Evolutionary conservation across 2,329 filamentous ascomycete species (phyloP).

Genomic region (Aureobasidium mangrovei): DNA sequence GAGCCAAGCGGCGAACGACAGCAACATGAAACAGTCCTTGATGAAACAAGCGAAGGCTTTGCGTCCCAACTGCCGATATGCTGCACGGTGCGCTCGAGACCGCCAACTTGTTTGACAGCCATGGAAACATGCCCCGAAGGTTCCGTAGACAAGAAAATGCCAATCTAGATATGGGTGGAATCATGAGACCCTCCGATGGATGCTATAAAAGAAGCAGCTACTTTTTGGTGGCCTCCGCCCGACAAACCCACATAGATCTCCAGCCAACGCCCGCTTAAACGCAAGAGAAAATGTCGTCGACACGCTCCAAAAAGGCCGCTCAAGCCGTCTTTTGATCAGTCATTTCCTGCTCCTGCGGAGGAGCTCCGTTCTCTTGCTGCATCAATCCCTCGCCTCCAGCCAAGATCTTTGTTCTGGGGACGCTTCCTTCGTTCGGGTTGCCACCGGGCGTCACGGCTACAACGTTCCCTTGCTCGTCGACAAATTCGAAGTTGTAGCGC

Average conservation of each 20-base stretch:
- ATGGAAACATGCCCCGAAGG: too few relatives aligned
- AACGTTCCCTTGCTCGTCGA: conserved; percentile 84
- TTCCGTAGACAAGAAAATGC: too few relatives aligned
- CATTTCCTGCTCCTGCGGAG: conserved; percentile 6
- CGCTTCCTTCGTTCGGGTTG: conserved; percentile 41
- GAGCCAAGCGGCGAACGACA: background rate
- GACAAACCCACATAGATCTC: background rate
- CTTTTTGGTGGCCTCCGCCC: too few relatives aligned
- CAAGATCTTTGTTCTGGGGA: conserved; percentile 57
- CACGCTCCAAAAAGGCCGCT: background rate
- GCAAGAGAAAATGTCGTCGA: conserved; percentile 1
- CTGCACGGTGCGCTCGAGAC: too few relatives aligned
- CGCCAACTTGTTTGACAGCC: too few relatives aligned
- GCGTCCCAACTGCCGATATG: too few relatives aligned
- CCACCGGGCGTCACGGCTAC: conserved; percentile 75
- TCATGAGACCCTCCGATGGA: too few relatives aligned
- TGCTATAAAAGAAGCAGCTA: too few relatives aligned
- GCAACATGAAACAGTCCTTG: background rate
- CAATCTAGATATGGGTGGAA: too few relatives aligned
- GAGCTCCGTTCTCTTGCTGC: background rate
- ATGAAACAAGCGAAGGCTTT: background rate
- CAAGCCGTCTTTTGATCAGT: background rate
- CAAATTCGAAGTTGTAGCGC: conserved; percentile 94
- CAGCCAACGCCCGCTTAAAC: conserved; percentile 8
- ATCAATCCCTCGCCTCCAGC: conserved; percentile 43